These are phyloP conservation scores for Phytophthora idaei DNA, from an alignment of 352 stramenopile genomes.

Conservation along the genomic window DNA sequence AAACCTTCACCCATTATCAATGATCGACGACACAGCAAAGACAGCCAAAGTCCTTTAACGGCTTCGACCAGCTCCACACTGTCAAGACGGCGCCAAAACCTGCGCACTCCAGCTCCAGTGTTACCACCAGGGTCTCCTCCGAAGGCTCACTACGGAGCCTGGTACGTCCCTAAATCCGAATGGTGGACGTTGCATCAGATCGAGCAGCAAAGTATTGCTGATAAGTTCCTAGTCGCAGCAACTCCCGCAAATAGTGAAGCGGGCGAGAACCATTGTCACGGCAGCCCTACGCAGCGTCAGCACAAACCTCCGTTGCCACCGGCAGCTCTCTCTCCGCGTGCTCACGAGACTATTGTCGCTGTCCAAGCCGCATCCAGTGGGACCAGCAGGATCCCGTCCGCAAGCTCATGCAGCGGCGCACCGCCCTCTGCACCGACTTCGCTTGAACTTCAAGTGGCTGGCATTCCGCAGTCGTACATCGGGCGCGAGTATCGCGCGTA, in stretches of 20 bases:
- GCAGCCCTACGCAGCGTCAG: slow-evolving; percentile 19
- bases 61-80: too few species aligned
- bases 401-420: slow-evolving; percentile 8
- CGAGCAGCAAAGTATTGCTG: slow-evolving; percentile 38
- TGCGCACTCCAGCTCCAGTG: neutral
- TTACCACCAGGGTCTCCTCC: slow-evolving; percentile 10
- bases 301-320: slow-evolving; percentile 40
- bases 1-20: slow-evolving; percentile 7
- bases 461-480: slow-evolving; percentile 62
- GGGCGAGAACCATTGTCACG: slow-evolving; percentile 32
- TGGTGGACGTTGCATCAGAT: slow-evolving; percentile 57
- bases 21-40: slow-evolving; percentile 9
- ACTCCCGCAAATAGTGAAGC: neutral
- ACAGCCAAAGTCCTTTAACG: neutral
- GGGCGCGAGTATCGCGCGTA: slow-evolving; percentile 60
- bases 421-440: slow-evolving; percentile 14
- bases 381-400: slow-evolving; percentile 9
- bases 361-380: neutral
- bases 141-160: slow-evolving; percentile 52
- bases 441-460: slow-evolving; percentile 29
- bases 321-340: slow-evolving; percentile 8
- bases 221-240: slow-evolving; percentile 27
- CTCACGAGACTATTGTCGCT: neutral
- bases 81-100: neutral
- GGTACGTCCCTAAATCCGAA: slow-evolving; percentile 59